Evolutionary conservation across 495 filamentous ascomycete species (phyloP), one percentile per base, ranked within the genome.

Genomic region (Symbiotaphrina buchneri): DNA sequence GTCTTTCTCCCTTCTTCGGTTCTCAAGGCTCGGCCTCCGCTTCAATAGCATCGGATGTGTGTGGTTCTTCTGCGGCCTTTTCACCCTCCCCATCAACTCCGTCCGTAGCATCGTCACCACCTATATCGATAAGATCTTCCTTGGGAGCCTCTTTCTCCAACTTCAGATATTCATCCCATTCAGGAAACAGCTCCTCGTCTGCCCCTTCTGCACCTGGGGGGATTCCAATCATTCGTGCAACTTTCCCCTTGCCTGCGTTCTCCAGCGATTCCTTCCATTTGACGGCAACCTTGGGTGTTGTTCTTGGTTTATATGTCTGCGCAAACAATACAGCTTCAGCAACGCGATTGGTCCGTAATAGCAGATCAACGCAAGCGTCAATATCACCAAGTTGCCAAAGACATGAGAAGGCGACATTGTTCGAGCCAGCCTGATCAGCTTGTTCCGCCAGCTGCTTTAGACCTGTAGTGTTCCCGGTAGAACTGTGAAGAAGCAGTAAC

Each of bases 361-460:
- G 62, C 3, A 92, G 61, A 28, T 79, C 71, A 8, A 90, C 65
- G 39, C 85, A 93, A 23, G 67, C 77, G 17, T 76, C 65, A 2
- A 90, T 52, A 43, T 95, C 80, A 21, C 71, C 78, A 2, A 87
- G 50, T 31, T 85, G 65, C 90, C 90, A 95, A 19, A 83, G 63
- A 46, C 74, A 75, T 19, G 73, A 75, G 49, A 97, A 97, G 4
- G 81, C 77, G 18, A 97, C 71, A 44, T 97, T 97, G 55, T 92
- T 73, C 3, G 74, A 65, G 10, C 77, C 79, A 0, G 76, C 64
- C 18, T 61, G 63, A 20, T 76, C 66, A 2, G 90, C 90, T 41
- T 81, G 69, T 5, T 56, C 48, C 0, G 72, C 74, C 15, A 97
- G 61, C 18, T 64, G 56, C 13, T 60, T 54, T 6, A 97, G 63